Evolutionary conservation across 139 green algal species (phyloP).

Genomic region (Chlamydomonas schloesseri): DNA sequence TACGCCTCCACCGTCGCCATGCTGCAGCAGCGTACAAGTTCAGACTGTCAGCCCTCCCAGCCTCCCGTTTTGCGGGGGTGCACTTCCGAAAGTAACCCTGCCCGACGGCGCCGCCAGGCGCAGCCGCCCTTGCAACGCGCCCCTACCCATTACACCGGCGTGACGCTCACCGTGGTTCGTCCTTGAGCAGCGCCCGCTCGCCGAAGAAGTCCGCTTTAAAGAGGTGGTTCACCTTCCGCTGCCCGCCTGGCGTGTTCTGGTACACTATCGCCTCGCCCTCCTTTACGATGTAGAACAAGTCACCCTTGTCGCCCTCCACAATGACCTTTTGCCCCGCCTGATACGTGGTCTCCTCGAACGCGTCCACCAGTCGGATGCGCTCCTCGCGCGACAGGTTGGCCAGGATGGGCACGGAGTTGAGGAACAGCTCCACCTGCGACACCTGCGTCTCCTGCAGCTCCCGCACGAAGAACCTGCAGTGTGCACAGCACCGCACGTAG

Average conservation of each 20-base stretch:
- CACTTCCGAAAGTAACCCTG: too few relatives aligned
- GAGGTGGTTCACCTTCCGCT: slow-evolving; percentile 91
- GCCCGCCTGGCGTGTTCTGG: slow-evolving; percentile 67
- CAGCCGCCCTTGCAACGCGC: too few relatives aligned
- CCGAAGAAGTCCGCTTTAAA: slow-evolving; percentile 96
- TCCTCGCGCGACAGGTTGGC: slow-evolving; percentile 82
- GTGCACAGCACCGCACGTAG: too few relatives aligned
- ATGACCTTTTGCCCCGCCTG: slow-evolving; percentile 66
- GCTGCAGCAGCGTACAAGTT: slow-evolving; percentile 42
- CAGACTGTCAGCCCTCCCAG: background rate
- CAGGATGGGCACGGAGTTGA: slow-evolving; percentile 93
- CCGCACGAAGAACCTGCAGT: slow-evolving; percentile 78
- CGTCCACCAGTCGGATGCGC: slow-evolving; percentile 83
- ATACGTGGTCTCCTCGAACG: slow-evolving; percentile 79
- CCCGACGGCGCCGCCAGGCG: too few relatives aligned
- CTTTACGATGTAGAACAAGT: slow-evolving; percentile 97
- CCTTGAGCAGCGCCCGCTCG: slow-evolving; percentile 85
- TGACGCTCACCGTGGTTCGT: slow-evolving; percentile 76
- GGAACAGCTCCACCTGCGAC: slow-evolving; percentile 88
- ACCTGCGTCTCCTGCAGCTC: slow-evolving; percentile 76
- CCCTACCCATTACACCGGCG: too few relatives aligned
- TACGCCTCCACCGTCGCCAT: slow-evolving; percentile 85
- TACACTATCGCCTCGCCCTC: slow-evolving; percentile 93
- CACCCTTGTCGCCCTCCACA: slow-evolving; percentile 82
- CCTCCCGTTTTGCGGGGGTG: too few relatives aligned